Conservation (phyloP, 805 yeast species). For the Priceomyces medius region DNA sequence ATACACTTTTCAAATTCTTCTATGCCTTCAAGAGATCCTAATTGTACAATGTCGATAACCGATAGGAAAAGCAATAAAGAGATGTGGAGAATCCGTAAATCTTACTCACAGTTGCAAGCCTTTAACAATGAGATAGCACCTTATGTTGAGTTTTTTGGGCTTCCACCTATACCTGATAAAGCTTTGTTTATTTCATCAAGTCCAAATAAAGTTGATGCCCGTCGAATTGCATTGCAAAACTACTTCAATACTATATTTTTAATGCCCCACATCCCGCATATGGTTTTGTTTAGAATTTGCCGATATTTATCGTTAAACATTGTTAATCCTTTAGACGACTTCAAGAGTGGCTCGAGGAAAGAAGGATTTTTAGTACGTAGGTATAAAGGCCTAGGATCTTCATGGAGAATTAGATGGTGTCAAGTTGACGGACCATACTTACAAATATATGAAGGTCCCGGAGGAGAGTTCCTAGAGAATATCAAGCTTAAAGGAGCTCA, state of each 20-base stretch:
- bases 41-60: conserved; percentile 58
- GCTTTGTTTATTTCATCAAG: conserved; percentile 53
- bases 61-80: conserved; percentile 63
- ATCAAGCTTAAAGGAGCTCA: conserved; percentile 51
- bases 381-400: conserved; percentile 59
- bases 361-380: conserved; percentile 67
- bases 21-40: conserved; percentile 52
- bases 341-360: conserved; percentile 52
- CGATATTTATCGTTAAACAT: conserved; percentile 67
- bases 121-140: conserved; percentile 64
- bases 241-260: conserved; percentile 58
- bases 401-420: conserved; percentile 72
- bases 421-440: conserved; percentile 59
- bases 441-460: conserved; percentile 56
- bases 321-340: conserved; percentile 56
- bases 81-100: conserved; percentile 73
- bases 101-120: conserved; percentile 55
- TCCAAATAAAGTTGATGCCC: conserved; percentile 63
- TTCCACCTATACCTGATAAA: conserved; percentile 67
- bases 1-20: conserved; percentile 25
- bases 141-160: conserved; percentile 47
- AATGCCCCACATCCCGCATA: conserved; percentile 57
- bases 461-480: conserved; percentile 54
- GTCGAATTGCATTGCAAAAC: conserved; percentile 54
- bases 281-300: conserved; percentile 53